Percentiles rank a stretch among this genome's conserved stretches.
Conservation (phyloP, 352 stramenopile genomes). For the Phytophthora ramorum region DNA sequence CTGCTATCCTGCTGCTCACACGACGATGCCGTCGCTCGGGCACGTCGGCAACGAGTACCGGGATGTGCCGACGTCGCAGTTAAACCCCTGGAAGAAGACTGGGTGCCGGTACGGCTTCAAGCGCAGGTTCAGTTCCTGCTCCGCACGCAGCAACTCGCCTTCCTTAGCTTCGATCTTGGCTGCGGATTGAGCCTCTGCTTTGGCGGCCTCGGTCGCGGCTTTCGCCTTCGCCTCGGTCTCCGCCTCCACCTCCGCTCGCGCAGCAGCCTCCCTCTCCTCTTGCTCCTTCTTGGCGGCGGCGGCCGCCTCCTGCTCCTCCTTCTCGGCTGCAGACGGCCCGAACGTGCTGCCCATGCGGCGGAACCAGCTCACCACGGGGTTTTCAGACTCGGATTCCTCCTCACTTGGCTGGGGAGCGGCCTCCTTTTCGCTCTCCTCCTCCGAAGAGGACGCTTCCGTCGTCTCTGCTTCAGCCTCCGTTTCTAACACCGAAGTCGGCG, state of each 20-base stretch:
- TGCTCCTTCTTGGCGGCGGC: conserved; percentile 17
- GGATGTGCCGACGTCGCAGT: conserved; percentile 35
- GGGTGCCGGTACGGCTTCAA: conserved; percentile 38
- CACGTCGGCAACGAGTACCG: conserved; percentile 27
- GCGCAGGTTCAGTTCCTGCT: conserved; percentile 39
- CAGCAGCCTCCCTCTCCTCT: conserved; percentile 24
- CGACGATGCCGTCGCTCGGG: conserved; percentile 21
- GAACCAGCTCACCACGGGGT: conserved; percentile 39
- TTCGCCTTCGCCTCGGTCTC: conserved; percentile 25
- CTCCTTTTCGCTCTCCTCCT: conserved; percentile 19
- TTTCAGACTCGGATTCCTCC: conserved; percentile 32
- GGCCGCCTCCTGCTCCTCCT: conserved; percentile 18
- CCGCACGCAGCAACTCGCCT: conserved; percentile 23
- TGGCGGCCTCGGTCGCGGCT: conserved; percentile 5
- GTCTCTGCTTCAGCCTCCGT: background rate
- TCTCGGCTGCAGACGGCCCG: conserved; percentile 19
- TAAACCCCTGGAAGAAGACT: conserved; percentile 45
- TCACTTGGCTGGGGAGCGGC: conserved; percentile 2
- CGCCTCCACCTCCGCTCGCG: conserved; percentile 16
- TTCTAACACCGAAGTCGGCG: conserved; percentile 2
- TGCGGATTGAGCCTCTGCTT: conserved; percentile 15
- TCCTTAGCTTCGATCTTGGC: conserved; percentile 22
- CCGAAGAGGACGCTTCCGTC: conserved; percentile 8
- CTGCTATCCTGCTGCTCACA: conserved; percentile 14
- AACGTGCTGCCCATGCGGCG: conserved; percentile 40